Evolutionary conservation across 139 green algal species (phyloP).

Genomic region (Haematococcus lacustris): DNA sequence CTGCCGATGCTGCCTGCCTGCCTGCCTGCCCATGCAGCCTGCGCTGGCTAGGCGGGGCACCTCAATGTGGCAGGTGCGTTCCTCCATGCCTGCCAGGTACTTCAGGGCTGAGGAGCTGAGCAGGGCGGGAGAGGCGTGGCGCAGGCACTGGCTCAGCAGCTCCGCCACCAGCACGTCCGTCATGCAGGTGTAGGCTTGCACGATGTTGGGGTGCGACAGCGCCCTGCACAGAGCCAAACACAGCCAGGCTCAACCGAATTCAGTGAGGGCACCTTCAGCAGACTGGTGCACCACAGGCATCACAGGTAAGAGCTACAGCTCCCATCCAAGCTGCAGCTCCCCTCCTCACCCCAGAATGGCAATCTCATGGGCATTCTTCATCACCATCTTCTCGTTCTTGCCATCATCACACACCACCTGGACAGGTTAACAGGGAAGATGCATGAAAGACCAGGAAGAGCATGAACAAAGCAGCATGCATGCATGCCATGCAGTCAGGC

Average conservation of each 20-base stretch:
- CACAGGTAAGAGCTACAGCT: neutral
- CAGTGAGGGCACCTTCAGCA: neutral
- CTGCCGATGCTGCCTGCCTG: too few species aligned
- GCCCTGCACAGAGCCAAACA: constrained; percentile 5
- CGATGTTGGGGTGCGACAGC: constrained; percentile 46
- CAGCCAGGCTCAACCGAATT: neutral
- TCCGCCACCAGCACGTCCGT: constrained; percentile 42
- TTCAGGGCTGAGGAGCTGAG: constrained; percentile 24
- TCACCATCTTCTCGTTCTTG: constrained; percentile 48
- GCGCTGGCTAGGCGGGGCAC: too few species aligned
- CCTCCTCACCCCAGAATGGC: constrained; percentile 33
- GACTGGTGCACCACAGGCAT: neutral
- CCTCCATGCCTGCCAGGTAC: constrained; percentile 24
- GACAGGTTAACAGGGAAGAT: constrained; percentile 2
- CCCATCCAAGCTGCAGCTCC: neutral
- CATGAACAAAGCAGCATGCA: neutral
- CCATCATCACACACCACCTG: constrained; percentile 45
- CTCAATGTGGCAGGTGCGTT: neutral
- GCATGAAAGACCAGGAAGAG: neutral
- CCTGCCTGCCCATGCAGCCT: too few species aligned
- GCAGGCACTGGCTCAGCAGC: constrained; percentile 7
- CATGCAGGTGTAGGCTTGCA: constrained; percentile 47
- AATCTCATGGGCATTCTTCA: constrained; percentile 59
- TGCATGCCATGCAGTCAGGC: neutral
- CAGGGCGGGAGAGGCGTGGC: neutral